phyloP scores from a whole-genome alignment of 169 alveolate genomes.

The Theileria parva region DNA sequence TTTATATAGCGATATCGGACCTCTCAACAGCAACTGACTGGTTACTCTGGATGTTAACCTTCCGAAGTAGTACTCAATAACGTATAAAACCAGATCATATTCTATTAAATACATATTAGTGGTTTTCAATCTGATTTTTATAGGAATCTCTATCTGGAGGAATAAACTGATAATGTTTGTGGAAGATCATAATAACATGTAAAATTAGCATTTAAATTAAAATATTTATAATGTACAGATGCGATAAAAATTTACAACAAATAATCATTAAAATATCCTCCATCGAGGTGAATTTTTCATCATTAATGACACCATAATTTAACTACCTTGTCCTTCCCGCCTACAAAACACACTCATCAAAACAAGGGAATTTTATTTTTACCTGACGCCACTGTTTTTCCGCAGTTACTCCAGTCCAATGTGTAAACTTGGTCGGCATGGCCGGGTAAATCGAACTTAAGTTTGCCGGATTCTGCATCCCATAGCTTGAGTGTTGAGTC shows the following conservation, averaged over 20 bases:
- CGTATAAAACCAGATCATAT: constrained; percentile 51
- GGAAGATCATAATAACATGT: background rate
- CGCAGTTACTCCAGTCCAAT: constrained; percentile 97
- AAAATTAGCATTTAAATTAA: constrained; percentile 5
- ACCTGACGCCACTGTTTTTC: constrained; percentile 95
- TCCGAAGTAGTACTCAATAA: constrained; percentile 57
- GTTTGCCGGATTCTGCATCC: constrained; percentile 89
- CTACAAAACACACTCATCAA: constrained; percentile 23
- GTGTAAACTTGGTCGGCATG: constrained; percentile 98
- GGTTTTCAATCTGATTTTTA: background rate
- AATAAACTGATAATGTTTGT: background rate
- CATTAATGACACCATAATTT: constrained; percentile 65
- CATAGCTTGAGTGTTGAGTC: constrained; percentile 95
- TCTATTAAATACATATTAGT: constrained; percentile 47
- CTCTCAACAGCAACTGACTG: constrained; percentile 50
- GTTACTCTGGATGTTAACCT: constrained; percentile 51
- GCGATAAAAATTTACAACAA: constrained; percentile 15
- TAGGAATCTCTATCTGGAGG: background rate
- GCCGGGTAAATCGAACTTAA: constrained; percentile 96
- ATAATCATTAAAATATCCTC: background rate
- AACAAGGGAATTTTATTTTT: constrained; percentile 33
- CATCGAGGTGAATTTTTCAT: background rate
- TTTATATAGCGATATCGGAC: constrained; percentile 48
- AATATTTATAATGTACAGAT: background rate
- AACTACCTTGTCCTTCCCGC: constrained; percentile 65